Conservation (phyloP, 177 flowering plant species). For the Vitis hybrid region DNA sequence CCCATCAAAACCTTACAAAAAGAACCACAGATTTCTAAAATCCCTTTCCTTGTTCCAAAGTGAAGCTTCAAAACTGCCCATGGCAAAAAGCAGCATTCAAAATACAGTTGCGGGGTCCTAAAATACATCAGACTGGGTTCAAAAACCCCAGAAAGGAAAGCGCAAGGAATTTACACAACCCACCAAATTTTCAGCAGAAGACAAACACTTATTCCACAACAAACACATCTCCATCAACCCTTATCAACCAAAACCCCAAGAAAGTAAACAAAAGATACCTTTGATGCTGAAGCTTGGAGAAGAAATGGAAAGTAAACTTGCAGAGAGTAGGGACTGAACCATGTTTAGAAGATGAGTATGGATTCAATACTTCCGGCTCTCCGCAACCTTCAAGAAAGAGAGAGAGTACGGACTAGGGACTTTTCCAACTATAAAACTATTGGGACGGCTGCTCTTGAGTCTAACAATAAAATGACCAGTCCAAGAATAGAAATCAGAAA, state of each 20-base stretch:
- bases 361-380: background rate
- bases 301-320: slow-evolving; percentile 4
- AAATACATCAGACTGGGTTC: no score
- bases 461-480: no score
- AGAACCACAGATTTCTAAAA: no score
- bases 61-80: no score
- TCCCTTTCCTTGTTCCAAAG: no score
- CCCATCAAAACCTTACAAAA: no score
- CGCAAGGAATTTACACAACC: no score
- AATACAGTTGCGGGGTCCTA: no score
- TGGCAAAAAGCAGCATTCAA: background rate
- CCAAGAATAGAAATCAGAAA: no score
- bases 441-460: no score
- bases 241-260: background rate
- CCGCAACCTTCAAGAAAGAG: background rate
- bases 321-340: slow-evolving; percentile 10
- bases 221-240: background rate
- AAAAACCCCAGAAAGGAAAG: no score
- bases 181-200: background rate
- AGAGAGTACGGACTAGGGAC: background rate
- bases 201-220: background rate
- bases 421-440: no score
- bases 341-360: background rate
- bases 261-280: slow-evolving; percentile 6
- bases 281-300: slow-evolving; percentile 5